phyloP scores from a whole-genome alignment of 2,329 filamentous ascomycete species.

The Alternaria alternata region DNA sequence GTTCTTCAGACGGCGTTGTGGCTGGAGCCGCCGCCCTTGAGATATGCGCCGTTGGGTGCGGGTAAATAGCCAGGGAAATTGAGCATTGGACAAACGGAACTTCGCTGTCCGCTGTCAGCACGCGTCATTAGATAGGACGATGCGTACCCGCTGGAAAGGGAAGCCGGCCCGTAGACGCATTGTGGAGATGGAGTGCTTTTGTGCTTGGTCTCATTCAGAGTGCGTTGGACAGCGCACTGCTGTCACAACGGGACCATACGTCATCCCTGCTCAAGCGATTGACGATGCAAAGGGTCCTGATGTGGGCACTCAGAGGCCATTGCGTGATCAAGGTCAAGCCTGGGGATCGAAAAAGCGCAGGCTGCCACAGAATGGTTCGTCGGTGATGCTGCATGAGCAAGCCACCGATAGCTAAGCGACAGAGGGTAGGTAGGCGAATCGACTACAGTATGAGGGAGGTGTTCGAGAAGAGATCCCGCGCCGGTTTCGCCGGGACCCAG shows the following conservation, averaged over 20 bases:
- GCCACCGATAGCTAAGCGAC: slow-evolving; percentile 6
- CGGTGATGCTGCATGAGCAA: slow-evolving; percentile 8
- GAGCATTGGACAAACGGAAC: slow-evolving; percentile 32
- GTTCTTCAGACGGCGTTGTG: slow-evolving; percentile 7
- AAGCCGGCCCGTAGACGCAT: slow-evolving; percentile 5
- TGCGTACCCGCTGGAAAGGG: slow-evolving; percentile 13
- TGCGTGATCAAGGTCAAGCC: not conserved
- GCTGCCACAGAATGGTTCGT: slow-evolving; percentile 7
- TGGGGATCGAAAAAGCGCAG: not conserved
- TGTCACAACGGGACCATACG: slow-evolving; percentile 1
- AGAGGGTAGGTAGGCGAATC: not conserved
- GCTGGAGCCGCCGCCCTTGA: slow-evolving; percentile 29
- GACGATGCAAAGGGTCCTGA: not conserved
- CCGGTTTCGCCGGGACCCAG: slow-evolving; percentile 21
- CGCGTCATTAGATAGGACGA: slow-evolving; percentile 15
- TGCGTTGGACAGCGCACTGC: not conserved
- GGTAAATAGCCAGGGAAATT: slow-evolving; percentile 43
- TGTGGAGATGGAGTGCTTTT: not conserved
- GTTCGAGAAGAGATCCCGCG: slow-evolving; percentile 19
- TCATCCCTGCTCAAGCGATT: not conserved
- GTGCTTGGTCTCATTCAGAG: not conserved
- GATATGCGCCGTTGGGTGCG: slow-evolving; percentile 35
- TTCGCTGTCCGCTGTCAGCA: slow-evolving; percentile 31
- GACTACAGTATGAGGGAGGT: not conserved
- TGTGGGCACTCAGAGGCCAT: not conserved